A percentile compares a stretch with the other conserved stretches of the same genome.
Conservation (phyloP, 805 yeast species). For the Yamadazyma sp. region DNA sequence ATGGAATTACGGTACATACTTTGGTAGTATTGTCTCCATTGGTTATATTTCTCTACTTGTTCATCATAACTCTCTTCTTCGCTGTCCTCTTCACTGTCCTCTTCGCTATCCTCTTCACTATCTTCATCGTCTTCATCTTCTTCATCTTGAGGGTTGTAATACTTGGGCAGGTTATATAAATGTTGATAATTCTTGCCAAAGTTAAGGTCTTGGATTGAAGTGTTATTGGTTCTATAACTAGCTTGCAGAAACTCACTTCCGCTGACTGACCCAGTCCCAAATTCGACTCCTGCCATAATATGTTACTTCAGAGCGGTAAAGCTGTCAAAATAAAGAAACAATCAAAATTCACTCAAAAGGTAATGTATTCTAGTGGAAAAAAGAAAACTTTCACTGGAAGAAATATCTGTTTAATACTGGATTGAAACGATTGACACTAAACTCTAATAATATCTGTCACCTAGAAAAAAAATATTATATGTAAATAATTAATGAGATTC, state of each 20-base stretch:
- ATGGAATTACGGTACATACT: constrained; percentile 14
- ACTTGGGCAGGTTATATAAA: constrained; percentile 1
- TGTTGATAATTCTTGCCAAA: neutral
- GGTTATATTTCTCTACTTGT: constrained; percentile 21
- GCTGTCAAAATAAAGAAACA: too few relatives aligned
- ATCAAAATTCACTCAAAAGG: too few relatives aligned
- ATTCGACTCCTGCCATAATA: constrained; percentile 4
- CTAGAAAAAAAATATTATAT: too few relatives aligned
- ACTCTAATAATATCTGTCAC: too few relatives aligned
- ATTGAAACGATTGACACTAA: too few relatives aligned
- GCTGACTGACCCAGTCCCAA: constrained; percentile 14
- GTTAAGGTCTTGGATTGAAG: constrained; percentile 10
- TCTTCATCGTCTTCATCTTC: constrained; percentile 12
- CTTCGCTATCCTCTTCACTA: constrained; percentile 8
- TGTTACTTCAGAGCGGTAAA: too few relatives aligned
- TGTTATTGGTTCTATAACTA: constrained; percentile 12
- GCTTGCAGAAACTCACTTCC: constrained; percentile 35
- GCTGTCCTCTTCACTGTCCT: constrained; percentile 10
- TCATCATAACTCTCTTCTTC: constrained; percentile 10
- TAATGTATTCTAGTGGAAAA: too few relatives aligned
- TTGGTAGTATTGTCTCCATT: constrained; percentile 36
- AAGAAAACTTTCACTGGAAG: too few relatives aligned
- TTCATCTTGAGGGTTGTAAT: constrained; percentile 5
- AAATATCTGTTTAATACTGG: too few relatives aligned
- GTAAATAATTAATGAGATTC: too few relatives aligned